Conservation (phyloP, 257 asterid genomes). For the Solanum pennellii region DNA sequence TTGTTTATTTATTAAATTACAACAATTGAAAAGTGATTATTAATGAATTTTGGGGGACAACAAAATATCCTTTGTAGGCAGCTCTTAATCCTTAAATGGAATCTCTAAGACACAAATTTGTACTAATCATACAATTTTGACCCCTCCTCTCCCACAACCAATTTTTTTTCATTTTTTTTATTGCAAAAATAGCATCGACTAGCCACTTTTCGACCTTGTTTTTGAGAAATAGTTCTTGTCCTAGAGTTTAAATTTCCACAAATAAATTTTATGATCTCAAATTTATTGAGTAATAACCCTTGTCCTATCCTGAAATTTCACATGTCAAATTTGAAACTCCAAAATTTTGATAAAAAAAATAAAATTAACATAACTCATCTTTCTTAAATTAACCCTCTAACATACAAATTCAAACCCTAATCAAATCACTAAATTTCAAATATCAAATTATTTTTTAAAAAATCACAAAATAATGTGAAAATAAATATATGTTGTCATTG, state of each 20-base stretch:
- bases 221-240: background rate
- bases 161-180: no score
- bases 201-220: background rate
- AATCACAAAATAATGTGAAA: background rate
- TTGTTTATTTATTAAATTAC: background rate
- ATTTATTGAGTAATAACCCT: no score
- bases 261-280: no score
- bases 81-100: background rate
- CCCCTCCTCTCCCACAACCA: background rate
- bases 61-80: background rate
- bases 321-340: background rate
- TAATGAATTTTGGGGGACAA: background rate
- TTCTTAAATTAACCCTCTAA: background rate
- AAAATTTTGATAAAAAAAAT: accelerated
- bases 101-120: background rate
- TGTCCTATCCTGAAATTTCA: background rate
- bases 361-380: background rate
- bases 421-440: background rate
- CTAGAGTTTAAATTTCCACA: background rate
- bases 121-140: background rate
- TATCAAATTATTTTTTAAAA: background rate
- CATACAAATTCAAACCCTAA: background rate
- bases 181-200: background rate
- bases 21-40: background rate
- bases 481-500: background rate